These are phyloP conservation scores for Metarhizium anisopliae DNA, from an alignment of 2,329 filamentous ascomycete genomes.

Conservation along the genomic window DNA sequence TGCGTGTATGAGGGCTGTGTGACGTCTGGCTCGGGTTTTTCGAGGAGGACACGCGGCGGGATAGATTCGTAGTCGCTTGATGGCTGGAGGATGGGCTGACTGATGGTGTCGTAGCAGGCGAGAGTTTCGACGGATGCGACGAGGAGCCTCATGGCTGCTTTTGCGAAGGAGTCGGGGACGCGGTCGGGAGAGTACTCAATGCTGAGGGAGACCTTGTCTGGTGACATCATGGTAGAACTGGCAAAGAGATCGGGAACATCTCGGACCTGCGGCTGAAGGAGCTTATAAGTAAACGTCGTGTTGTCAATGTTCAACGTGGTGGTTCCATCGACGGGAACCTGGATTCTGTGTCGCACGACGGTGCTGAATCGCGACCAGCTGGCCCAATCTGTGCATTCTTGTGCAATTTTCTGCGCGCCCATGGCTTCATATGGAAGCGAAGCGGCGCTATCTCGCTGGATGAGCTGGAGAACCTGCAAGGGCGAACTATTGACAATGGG, in stretches of 20 bases:
- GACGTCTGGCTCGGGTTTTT: conserved; percentile 13
- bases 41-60: conserved; percentile 33
- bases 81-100: conserved; percentile 35
- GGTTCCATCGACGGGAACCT: conserved; percentile 21
- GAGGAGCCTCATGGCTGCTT: conserved; percentile 36
- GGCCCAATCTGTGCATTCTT: conserved; percentile 45
- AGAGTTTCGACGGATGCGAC: conserved; percentile 35
- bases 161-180: conserved; percentile 31
- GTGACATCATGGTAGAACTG: conserved; percentile 27
- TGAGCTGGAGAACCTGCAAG: conserved; percentile 36
- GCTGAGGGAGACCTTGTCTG: conserved; percentile 30
- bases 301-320: conserved; percentile 35
- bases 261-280: conserved; percentile 29
- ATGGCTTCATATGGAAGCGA: conserved; percentile 41
- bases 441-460: conserved; percentile 40
- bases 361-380: conserved; percentile 46
- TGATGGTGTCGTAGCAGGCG: conserved; percentile 35
- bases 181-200: conserved; percentile 38
- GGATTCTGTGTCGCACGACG: conserved; percentile 39
- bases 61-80: conserved; percentile 27
- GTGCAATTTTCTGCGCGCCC: conserved; percentile 41
- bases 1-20: conserved; percentile 4
- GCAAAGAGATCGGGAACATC: conserved; percentile 38
- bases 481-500: conserved; percentile 34
- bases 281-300: conserved; percentile 34